Conservation (phyloP, 768 basidiomycete genomes). For the Tylopilus sp. region DNA sequence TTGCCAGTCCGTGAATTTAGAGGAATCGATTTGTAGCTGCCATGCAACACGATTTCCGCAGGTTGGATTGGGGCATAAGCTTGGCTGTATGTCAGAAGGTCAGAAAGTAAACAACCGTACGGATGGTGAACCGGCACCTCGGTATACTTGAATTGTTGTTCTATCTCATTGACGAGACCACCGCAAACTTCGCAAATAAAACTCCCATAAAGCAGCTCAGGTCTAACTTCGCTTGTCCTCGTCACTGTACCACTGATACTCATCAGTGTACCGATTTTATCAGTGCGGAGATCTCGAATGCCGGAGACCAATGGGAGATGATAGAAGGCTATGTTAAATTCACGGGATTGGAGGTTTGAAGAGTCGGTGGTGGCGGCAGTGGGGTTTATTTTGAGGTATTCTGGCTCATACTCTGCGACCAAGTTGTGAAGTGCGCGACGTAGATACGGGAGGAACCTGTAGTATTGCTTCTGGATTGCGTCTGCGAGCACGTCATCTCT, state of each 20-base stretch:
- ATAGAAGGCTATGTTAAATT: constrained; percentile 95
- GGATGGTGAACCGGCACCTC: constrained; percentile 52
- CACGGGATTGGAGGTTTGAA: constrained; percentile 84
- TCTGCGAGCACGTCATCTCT: constrained; percentile 91
- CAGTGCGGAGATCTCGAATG: constrained; percentile 89
- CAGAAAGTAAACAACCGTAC: constrained; percentile 4
- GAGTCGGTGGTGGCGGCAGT: constrained; percentile 85
- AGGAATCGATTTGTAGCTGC: constrained; percentile 94
- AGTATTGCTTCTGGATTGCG: constrained; percentile 93
- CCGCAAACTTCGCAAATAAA: constrained; percentile 91
- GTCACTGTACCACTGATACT: constrained; percentile 97
- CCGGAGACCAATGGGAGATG: constrained; percentile 91
- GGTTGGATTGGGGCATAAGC: constrained; percentile 89
- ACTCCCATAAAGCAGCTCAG: constrained; percentile 89
- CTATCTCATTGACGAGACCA: constrained; percentile 85
- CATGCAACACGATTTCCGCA: constrained; percentile 89
- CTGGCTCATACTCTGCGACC: constrained; percentile 85
- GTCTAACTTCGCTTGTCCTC: constrained; percentile 94
- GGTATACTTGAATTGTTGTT: constrained; percentile 99
- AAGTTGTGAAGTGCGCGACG: constrained; percentile 88
- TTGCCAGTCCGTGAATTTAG: constrained; percentile 99
- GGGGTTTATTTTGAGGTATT: constrained; percentile 93
- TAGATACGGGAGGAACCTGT: constrained; percentile 93
- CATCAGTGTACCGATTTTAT: constrained; percentile 91
- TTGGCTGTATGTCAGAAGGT: constrained; percentile 53